A percentile compares a stretch with the other conserved stretches of the same genome.
Conservation (phyloP, 768 basidiomycete genomes). For the Gloeostereum incarnatum region DNA sequence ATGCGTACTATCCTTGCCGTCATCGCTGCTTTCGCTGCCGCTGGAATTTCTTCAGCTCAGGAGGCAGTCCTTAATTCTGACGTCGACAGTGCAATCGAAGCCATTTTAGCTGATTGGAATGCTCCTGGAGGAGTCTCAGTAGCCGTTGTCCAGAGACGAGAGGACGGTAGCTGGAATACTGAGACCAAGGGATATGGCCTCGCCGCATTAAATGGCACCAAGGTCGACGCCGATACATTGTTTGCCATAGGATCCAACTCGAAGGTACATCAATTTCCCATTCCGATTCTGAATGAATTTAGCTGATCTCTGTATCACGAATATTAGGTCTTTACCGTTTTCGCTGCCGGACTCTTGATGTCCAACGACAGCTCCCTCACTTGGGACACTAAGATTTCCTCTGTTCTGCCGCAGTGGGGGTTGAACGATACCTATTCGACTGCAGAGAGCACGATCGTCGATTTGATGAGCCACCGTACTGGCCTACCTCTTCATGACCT, state of each 20-base stretch:
- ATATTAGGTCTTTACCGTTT: constrained; percentile 15
- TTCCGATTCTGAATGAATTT: neutral
- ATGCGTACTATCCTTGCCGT: no score
- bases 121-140: constrained; percentile 12
- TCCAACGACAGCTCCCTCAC: constrained; percentile 15
- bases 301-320: neutral
- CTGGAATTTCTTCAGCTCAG: neutral
- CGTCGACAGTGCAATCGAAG: constrained; percentile 9
- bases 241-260: constrained; percentile 14
- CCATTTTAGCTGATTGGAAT: constrained; percentile 10
- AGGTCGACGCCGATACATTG: constrained; percentile 10
- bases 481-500: constrained; percentile 16
- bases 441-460: constrained; percentile 11
- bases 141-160: constrained; percentile 10
- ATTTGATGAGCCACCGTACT: constrained; percentile 19
- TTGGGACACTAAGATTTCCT: constrained; percentile 14
- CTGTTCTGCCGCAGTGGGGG: constrained; percentile 15
- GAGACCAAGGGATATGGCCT: constrained; percentile 13
- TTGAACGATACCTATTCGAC: constrained; percentile 15
- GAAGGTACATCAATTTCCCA: constrained; percentile 7
- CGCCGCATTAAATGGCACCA: constrained; percentile 11
- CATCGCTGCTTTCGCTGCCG: no score
- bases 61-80: constrained; percentile 9
- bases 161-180: constrained; percentile 10
- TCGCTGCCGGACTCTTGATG: constrained; percentile 16